Evolutionary conservation across 208 protist species (phyloP), one percentile per base, ranked within the genome.

Genomic region (Herpetomonas muscarum): DNA sequence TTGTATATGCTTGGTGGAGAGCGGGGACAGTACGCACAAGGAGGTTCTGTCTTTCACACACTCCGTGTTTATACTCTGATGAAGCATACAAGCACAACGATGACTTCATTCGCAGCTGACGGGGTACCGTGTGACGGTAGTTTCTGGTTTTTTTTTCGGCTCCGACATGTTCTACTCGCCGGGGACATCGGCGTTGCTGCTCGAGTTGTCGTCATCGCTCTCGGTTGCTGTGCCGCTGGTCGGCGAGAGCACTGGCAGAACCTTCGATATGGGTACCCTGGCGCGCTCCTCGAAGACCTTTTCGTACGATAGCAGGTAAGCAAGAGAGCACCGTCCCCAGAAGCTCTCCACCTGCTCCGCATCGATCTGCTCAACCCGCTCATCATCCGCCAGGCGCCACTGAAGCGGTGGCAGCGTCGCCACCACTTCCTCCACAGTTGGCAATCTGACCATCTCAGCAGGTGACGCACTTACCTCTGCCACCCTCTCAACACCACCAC

Each of bases 241-340:
- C n/a, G n/a, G n/a, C n/a, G n/a, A n/a, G 15, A 46, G 41, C 41
- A 24, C 19, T 22, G 84, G 78, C 25, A 87, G 52, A 25, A 88
- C 77, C 32, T 55, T 32, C 54, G 54, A 74, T 3, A 76, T 58
- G 1, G 74, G 65, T 26, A 71, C 78, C 19, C 56, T 56, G 19
- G 80, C 70, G 10, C 64, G 46, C 51, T 76, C 67, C 57, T 86
- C 78, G 13, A 17, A 42, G 5, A 85, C 57, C 50, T 74, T 85
- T 49, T 92, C 81, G 28, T 89, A 92, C 0, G 87, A 45, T 5
- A 92, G 58, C 6, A 92, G 55, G 49, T 92, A 92, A 29, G 59
- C 63, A n/a, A 71, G 61, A 1, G 57, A 52, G 46, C 61, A 69
- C 53, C 59, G 62, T 26, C 28, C 45, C 6, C 64, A 65, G 6